Evolutionary conservation across 1,139 yeast genomes (phyloP), one percentile per base, ranked within the genome.

Genomic region (Taphrina communis): DNA sequence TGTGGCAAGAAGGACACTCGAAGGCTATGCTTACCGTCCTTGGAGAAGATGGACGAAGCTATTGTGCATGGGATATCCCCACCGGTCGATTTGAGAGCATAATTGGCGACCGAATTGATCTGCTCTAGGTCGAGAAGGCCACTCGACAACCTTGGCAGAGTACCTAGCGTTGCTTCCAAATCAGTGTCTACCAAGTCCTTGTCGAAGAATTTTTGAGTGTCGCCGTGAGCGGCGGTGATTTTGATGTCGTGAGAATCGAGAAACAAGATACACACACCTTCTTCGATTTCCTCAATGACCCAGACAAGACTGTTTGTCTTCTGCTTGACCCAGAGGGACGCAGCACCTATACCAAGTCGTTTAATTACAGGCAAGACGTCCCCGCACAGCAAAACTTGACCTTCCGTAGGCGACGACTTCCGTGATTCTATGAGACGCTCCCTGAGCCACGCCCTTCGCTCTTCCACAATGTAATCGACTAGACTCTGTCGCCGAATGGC

Each of bases 311-410:
- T 79, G 66, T 85, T 86, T 1, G 88, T 87, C 73, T 86, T 86
- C 70, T 85, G 82, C 75, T 91, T 92, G 0, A 95, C 96, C 97
- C 97, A 93, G 70, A 92, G 78, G 61, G 83, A 80, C 53, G 80
- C 81, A 50, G 77, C 73, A 19, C 77, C 73, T 5, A 73, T 73
- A 6, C 80, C 79, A 53, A 82, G 81, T 3, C 81, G 78, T 74
- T 83, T 84, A 44, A 79, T 77, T 25, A 84, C 81, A 6, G 86
- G 86, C 36, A 84, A 78, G 21, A 85, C 78, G 62, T 83, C 84
- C 66, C 91, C 92, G 31, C 88, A 82, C 70, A 86, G 81, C 1
- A 84, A 80, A 65, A 83, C 80, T 17, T 82, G 80, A 48, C 66
- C 67, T 38, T 53, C 55, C 17, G 25, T 44, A n/a, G 35, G 56